These are phyloP conservation scores for Cephalotrichum gorgonifer DNA, from an alignment of 2,329 filamentous ascomycete species.

Conservation along the genomic window DNA sequence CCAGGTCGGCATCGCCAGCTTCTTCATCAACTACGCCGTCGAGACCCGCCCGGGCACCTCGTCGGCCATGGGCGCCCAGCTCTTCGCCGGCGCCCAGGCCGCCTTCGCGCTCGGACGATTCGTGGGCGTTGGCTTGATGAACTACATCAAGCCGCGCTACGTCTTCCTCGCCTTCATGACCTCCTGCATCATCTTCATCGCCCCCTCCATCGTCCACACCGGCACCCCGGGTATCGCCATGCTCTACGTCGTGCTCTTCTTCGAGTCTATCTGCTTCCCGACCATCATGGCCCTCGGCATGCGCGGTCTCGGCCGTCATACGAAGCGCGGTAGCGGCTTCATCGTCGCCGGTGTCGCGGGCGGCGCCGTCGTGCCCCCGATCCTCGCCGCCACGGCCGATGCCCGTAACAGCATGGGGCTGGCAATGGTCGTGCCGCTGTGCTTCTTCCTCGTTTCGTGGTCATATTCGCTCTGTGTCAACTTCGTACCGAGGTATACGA, in stretches of 20 bases:
- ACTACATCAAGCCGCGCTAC: constrained; percentile 39
- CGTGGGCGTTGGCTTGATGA: constrained; percentile 43
- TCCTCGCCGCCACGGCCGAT: constrained; percentile 61
- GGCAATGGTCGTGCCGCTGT: constrained; percentile 56
- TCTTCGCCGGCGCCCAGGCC: constrained; percentile 48
- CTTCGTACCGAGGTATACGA: constrained; percentile 53
- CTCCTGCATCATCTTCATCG: constrained; percentile 42
- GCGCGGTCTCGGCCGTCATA: constrained; percentile 53
- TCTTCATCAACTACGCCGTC: constrained; percentile 41
- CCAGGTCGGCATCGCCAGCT: constrained; percentile 41
- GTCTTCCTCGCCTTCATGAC: constrained; percentile 44
- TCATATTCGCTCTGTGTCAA: constrained; percentile 53
- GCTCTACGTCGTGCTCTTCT: constrained; percentile 46
- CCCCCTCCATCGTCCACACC: constrained; percentile 38
- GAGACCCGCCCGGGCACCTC: constrained; percentile 11
- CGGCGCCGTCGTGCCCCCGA: constrained; percentile 47
- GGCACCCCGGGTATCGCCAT: constrained; percentile 42
- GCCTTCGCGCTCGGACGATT: constrained; percentile 51
- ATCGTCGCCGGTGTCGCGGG: constrained; percentile 45
- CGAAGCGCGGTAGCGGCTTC: constrained; percentile 56
- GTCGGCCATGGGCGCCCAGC: constrained; percentile 24
- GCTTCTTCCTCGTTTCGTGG: constrained; percentile 46
- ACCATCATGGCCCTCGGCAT: constrained; percentile 50
- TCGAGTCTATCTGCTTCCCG: constrained; percentile 47
- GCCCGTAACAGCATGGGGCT: constrained; percentile 41